Evolutionary conservation across 2,329 filamentous ascomycete species (phyloP).

Genomic region (Penicillium paneum): DNA sequence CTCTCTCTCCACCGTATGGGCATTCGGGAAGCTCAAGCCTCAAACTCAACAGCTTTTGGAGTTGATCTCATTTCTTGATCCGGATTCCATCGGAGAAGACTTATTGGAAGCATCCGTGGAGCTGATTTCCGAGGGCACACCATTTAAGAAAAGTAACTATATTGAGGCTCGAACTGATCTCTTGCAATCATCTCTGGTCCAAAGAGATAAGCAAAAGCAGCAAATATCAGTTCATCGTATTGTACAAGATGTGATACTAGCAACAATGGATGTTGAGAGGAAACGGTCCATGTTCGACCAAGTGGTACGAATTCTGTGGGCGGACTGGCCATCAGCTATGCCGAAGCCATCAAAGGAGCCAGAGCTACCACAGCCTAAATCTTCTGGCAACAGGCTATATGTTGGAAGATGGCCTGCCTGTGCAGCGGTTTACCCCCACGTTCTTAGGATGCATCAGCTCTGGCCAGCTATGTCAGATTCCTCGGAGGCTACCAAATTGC

Average conservation of each 20-base stretch:
- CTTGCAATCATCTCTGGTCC: slow-evolving; percentile 25
- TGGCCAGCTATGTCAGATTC: slow-evolving; percentile 10
- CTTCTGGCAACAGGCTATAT: slow-evolving; percentile 13
- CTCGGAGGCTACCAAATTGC: slow-evolving; percentile 13
- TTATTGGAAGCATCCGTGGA: neutral
- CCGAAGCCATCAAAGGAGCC: slow-evolving; percentile 18
- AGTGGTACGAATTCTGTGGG: slow-evolving; percentile 16
- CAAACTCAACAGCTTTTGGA: neutral
- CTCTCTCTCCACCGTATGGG: neutral
- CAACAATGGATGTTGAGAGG: slow-evolving; percentile 17
- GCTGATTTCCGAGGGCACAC: neutral
- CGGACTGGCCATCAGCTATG: slow-evolving; percentile 21
- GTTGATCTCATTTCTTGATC: neutral
- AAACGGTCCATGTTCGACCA: slow-evolving; percentile 14
- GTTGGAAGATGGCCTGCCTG: slow-evolving; percentile 24
- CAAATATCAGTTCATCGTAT: slow-evolving; percentile 26
- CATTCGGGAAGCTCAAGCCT: neutral
- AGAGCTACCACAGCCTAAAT: slow-evolving; percentile 15
- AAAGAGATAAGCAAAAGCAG: slow-evolving; percentile 19
- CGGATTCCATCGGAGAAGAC: neutral
- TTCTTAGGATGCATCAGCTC: slow-evolving; percentile 22
- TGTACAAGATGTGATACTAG: slow-evolving; percentile 27
- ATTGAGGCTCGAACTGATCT: slow-evolving; percentile 23
- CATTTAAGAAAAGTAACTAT: slow-evolving; percentile 13
- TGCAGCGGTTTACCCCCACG: slow-evolving; percentile 26